These are phyloP conservation scores for Setaria italica DNA, from an alignment of 202 grass and related monocot species.

Conservation along the genomic window DNA sequence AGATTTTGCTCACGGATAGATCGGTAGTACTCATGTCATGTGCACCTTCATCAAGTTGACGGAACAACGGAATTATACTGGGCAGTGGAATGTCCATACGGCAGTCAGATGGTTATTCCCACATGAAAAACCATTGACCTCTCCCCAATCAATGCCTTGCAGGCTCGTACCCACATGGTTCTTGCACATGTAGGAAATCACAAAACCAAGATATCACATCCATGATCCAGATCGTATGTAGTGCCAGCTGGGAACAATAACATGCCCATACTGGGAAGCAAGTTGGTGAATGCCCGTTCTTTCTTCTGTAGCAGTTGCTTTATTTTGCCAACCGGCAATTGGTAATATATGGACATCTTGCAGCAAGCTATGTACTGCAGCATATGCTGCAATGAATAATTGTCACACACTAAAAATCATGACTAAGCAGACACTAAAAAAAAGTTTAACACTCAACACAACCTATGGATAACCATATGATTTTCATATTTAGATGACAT, in stretches of 20 bases:
- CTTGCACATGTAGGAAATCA: constrained; percentile 21
- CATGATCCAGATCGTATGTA: background rate
- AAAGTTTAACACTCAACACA: background rate
- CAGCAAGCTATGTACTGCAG: background rate
- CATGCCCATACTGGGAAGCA: background rate
- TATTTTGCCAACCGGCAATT: background rate
- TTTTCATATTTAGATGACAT: background rate
- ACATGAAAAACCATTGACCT: constrained; percentile 22
- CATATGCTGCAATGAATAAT: background rate
- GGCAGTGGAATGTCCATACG: background rate
- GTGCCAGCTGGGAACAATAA: background rate
- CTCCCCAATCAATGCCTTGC: constrained; percentile 9
- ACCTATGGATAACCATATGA: background rate
- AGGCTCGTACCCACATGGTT: constrained; percentile 10
- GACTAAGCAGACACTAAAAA: background rate
- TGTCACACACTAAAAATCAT: background rate
- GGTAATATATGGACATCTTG: background rate
- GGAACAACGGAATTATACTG: background rate
- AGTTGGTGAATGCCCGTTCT: background rate
- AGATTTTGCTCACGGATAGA: background rate
- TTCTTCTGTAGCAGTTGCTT: background rate
- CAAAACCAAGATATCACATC: background rate
- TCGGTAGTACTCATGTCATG: constrained; percentile 4
- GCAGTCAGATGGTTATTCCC: background rate
- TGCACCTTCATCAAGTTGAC: background rate